Conservation (phyloP, 106 monocot species). For the Ottelia alismoides region DNA sequence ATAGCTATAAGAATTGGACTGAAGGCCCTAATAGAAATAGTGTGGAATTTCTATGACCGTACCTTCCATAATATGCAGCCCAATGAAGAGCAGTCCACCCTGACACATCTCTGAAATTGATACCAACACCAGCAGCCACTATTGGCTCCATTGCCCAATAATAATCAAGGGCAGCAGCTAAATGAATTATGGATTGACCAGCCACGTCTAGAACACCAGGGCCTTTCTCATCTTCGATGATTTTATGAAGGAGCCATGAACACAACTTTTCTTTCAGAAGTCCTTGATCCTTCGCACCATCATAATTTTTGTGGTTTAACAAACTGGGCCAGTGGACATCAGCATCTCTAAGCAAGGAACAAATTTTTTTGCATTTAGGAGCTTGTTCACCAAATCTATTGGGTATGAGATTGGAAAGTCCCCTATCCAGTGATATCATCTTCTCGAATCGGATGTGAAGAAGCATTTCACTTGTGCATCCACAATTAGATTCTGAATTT, state of each 20-base stretch:
- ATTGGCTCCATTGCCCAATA: constrained; percentile 83
- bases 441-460: constrained; percentile 61
- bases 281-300: constrained; percentile 22
- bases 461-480: constrained; percentile 20
- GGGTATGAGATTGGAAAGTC: too few species aligned
- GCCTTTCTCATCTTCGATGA: constrained; percentile 65
- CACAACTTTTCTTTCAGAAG: constrained; percentile 59
- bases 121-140: constrained; percentile 56
- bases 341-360: constrained; percentile 31
- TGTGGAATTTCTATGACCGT: not conserved
- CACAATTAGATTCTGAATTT: constrained; percentile 14
- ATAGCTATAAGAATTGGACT: not conserved
- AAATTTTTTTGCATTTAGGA: constrained; percentile 33
- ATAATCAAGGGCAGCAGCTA: constrained; percentile 87
- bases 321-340: constrained; percentile 39
- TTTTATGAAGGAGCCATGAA: constrained; percentile 62
- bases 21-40: too few species aligned
- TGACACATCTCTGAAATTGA: constrained; percentile 74
- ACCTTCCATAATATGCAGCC: constrained; percentile 93
- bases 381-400: constrained; percentile 14
- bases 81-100: constrained; percentile 99
- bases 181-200: constrained; percentile 76
- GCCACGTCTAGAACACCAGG: constrained; percentile 59
- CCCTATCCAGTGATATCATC: too few species aligned
- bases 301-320: constrained; percentile 16